A percentile compares a stretch with the other conserved stretches of the same genome.
phyloP scores from a whole-genome alignment of 805 yeast genomes.

The Cyberlindnera mycetangii region DNA sequence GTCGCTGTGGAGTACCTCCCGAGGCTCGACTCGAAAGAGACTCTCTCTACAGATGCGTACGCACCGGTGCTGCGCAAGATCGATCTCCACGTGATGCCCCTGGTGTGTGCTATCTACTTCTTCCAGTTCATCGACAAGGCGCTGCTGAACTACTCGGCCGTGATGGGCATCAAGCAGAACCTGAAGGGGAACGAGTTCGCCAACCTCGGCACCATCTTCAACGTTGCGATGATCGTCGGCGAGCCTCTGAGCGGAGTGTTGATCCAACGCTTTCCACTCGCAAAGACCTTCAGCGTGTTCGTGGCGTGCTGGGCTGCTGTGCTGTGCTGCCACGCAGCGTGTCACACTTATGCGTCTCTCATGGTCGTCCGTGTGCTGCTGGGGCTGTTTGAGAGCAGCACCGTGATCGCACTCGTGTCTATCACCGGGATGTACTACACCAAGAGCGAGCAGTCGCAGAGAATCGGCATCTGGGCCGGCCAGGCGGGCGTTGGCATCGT shows the following conservation, averaged over 20 bases:
- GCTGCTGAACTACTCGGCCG: slow-evolving; percentile 55
- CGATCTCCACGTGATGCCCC: slow-evolving; percentile 18
- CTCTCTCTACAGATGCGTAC: background rate
- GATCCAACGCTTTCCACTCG: slow-evolving; percentile 50
- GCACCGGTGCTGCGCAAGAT: slow-evolving; percentile 14
- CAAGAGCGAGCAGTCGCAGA: slow-evolving; percentile 45
- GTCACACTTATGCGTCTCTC: slow-evolving; percentile 47
- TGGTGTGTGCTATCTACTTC: slow-evolving; percentile 48
- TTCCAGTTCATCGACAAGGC: slow-evolving; percentile 56
- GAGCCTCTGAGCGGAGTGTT: slow-evolving; percentile 44
- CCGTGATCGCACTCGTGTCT: slow-evolving; percentile 51
- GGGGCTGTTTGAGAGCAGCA: slow-evolving; percentile 52
- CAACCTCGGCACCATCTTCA: slow-evolving; percentile 50
- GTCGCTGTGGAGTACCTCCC: slow-evolving; percentile 4
- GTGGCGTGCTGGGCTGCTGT: slow-evolving; percentile 51
- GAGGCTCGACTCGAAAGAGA: background rate
- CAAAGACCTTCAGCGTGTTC: slow-evolving; percentile 43
- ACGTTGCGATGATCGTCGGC: slow-evolving; percentile 48
- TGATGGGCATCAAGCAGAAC: slow-evolving; percentile 56
- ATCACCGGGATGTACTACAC: slow-evolving; percentile 60
- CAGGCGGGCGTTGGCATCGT: slow-evolving; percentile 48
- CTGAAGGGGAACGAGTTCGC: slow-evolving; percentile 47
- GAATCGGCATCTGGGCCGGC: slow-evolving; percentile 54
- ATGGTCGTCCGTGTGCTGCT: slow-evolving; percentile 49
- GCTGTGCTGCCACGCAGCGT: slow-evolving; percentile 45